Evolutionary conservation across 2,329 filamentous ascomycete genomes (phyloP).

Genomic region (Trichophyton equinum): DNA sequence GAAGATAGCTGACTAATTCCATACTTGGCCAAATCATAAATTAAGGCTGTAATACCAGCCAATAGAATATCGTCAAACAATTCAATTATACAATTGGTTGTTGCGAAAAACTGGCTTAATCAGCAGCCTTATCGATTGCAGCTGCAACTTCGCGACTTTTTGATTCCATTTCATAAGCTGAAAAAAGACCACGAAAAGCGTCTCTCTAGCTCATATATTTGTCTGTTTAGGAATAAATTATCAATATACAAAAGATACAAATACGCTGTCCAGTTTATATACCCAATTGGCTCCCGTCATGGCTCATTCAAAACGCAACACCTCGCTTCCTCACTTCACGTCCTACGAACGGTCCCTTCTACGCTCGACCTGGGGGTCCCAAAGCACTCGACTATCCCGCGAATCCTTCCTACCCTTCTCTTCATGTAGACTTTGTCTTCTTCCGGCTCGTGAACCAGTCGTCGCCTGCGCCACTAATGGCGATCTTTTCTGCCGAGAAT

Average conservation of each 20-base stretch:
- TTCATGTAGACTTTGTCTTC: constrained; percentile 75
- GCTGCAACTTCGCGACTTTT: background rate
- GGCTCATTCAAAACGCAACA: constrained; percentile 63
- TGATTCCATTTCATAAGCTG: background rate
- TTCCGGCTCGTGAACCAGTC: constrained; percentile 68
- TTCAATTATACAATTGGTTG: background rate
- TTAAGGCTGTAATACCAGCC: too few relatives aligned
- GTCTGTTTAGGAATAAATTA: background rate
- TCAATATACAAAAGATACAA: background rate
- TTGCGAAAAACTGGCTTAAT: background rate
- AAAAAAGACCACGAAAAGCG: background rate
- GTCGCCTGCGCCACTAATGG: constrained; percentile 66
- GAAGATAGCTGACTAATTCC: too few relatives aligned
- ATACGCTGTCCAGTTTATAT: background rate
- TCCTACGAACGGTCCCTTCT: constrained; percentile 76
- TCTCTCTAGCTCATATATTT: background rate
- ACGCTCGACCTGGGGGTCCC: constrained; percentile 68
- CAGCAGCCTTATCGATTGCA: background rate
- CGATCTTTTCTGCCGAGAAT: constrained; percentile 92
- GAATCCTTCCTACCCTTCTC: constrained; percentile 90
- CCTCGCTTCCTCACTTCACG: constrained; percentile 85
- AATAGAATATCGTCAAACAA: too few relatives aligned
- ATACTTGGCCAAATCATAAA: too few relatives aligned
- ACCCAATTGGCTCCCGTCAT: constrained; percentile 17
- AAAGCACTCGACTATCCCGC: constrained; percentile 69